Base-by-base conservation (phyloP, 1,139 yeast genomes). In the Diutina ranongensis region DNA sequence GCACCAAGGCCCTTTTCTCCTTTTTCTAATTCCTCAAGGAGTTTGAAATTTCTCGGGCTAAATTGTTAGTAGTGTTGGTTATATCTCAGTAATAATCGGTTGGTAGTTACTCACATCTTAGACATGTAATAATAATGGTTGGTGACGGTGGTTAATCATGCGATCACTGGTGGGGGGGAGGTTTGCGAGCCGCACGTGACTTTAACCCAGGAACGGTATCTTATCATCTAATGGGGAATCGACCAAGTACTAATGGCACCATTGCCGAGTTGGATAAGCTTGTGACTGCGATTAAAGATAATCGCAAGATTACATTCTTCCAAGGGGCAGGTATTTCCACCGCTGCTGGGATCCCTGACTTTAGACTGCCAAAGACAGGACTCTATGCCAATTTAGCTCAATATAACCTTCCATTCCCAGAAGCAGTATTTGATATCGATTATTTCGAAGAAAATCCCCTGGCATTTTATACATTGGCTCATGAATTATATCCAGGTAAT, bases 1-100 rank as follows among this genome's bases (percentile, higher is more conserved):
- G 97, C 94, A 27, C 98, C 97, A 46, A 86, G 72, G 15, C 98
- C 98, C 62, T 94, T 94, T 61, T 94, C 99, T 46, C 98, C 98
- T 59, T 89, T 92, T 63, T 94, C 99, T 53, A 94, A 74, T 65
- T 92, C 98, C 67, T 92, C 98, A 52, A 92, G 73, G 44, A 92
- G 75, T 59, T 94, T 85, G 65, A 92, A 92, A 62, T 88, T 88
- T 64, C 97, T 79, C 53, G 97, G 97, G 44, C 95, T 85, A 51
- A 12, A 44, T 10, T 35, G 57, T 54, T 53, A 56, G 57, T 22
- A 8, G 13, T 33, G 15, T 12, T 12, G 4, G 25, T n/a, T 7
- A 18, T 12, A n/a, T n/a, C n/a, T n/a, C n/a, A n/a, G n/a, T n/a
- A n/a, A n/a, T n/a, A n/a, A n/a, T n/a, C n/a, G n/a, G n/a, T n/a